phyloP scores from a whole-genome alignment of 768 basidiomycete species.

The Boletus subparvulus region DNA sequence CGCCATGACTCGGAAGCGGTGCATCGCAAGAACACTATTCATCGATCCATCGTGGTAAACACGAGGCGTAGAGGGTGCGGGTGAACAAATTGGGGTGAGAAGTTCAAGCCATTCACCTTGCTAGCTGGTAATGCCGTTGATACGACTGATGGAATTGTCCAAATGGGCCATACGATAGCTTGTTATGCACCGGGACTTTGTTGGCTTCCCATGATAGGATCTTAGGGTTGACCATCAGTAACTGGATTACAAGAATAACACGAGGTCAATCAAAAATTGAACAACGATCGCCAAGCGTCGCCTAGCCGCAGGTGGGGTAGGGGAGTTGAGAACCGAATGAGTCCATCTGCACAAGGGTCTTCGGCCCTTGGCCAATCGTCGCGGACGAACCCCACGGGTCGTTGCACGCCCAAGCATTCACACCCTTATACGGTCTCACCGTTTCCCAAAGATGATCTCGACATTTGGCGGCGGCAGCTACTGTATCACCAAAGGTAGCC shows the following conservation, averaged over 20 bases:
- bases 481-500: conserved; percentile 12
- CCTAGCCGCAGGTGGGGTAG: conserved; percentile 16
- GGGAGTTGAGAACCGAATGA: neutral
- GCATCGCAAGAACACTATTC: conserved; percentile 23
- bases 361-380: conserved; percentile 11
- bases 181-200: conserved; percentile 3
- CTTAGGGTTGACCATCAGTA: conserved; percentile 14
- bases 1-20: conserved; percentile 16
- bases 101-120: conserved; percentile 12
- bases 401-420: conserved; percentile 8
- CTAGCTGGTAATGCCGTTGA: conserved; percentile 9
- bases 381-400: conserved; percentile 12
- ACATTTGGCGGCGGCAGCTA: conserved; percentile 1
- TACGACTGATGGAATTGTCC: conserved; percentile 3
- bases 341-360: conserved; percentile 12
- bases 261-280: conserved; percentile 18
- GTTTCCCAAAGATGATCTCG: neutral
- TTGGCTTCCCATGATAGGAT: conserved; percentile 8
- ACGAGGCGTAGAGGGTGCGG: conserved; percentile 27
- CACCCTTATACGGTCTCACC: conserved; percentile 4
- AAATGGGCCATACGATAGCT: conserved; percentile 1
- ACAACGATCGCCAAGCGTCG: conserved; percentile 18
- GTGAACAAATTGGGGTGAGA: conserved; percentile 16
- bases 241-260: conserved; percentile 16
- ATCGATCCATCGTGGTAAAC: conserved; percentile 33